Evolutionary conservation across 2,329 filamentous ascomycete species (phyloP), one percentile per base, ranked within the genome.

Genomic region (Blastomyces silverae): DNA sequence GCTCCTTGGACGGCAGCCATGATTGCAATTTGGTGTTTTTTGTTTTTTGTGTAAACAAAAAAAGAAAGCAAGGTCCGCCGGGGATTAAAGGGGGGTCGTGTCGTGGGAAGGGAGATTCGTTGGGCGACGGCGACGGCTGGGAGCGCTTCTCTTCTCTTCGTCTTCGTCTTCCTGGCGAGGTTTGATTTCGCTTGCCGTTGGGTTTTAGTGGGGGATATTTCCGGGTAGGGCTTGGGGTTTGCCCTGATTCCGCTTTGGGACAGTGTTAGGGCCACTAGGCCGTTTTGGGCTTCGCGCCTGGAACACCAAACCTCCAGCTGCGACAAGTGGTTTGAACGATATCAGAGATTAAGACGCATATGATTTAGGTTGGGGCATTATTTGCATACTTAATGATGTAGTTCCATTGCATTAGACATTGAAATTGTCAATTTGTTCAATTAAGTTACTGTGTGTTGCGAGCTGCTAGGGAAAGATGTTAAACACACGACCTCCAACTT

Each of bases 1-100:
- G 79, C 79, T 76, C 79, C 79, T 75, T 81, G 80, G 72, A 77
- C 75, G 75, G 79, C 78, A 72, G 80, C 78, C 80, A 82, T 82
- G 72, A 72, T 79, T 77, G 74, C 74, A 74, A 69, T 71, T 69
- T 71, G 66, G 72, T 70, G 69, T 72, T 72, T 69, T 71, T 67
- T 67, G 67, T 13, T 34, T 58, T 50, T 34, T 20, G 67, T 70
- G 73, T 73, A 72, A 74, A 74, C 56, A 59, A 17, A 59, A 58
- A 42, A 28, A 57, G 28, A 67, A 63, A 64, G 73, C 71, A 69
- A 57, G 63, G 64, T 64, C 63, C 62, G 64, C 60, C 57, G 64
- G 65, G 52, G 28, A 58, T 17, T 17, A 53, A 7, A 58, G 46
- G 63, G 34, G 6, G 7, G 34, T 44, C 39, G 39, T 1, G 39